These are phyloP conservation scores for Wallacemonas collosoma DNA, from an alignment of 208 protist genomes.

Conservation along the genomic window DNA sequence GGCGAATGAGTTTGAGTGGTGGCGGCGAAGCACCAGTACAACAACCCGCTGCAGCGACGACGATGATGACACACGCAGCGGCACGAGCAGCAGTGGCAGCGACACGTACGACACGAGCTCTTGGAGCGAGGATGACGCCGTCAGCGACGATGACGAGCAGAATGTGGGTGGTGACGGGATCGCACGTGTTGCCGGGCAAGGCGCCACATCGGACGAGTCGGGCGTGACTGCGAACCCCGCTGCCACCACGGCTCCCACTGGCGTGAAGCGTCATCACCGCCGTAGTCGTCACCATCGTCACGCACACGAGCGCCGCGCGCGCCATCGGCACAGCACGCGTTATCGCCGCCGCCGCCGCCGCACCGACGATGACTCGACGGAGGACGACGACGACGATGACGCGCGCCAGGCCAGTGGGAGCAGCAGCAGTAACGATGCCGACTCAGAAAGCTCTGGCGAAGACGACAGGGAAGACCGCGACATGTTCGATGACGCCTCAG, in stretches of 20 bases:
- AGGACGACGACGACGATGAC: neutral
- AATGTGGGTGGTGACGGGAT: neutral
- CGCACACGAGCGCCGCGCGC: neutral
- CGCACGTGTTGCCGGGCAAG: too few species aligned
- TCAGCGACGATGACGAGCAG: slow-evolving; percentile 19
- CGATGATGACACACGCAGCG: neutral
- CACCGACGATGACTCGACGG: neutral
- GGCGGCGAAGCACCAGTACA: slow-evolving; percentile 17
- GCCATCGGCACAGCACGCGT: neutral
- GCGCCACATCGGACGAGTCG: too few species aligned
- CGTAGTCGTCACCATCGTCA: neutral
- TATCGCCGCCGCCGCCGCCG: neutral
- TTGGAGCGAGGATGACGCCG: slow-evolving; percentile 7
- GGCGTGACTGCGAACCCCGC: too few species aligned
- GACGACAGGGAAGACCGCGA: neutral
- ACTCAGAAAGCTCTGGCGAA: slow-evolving; percentile 11
- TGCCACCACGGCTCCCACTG: too few species aligned
- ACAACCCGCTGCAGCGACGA: slow-evolving; percentile 2
- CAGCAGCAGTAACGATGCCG: slow-evolving; percentile 12
- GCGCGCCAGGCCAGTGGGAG: neutral
- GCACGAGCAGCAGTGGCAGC: slow-evolving; percentile 13
- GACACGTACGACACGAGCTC: slow-evolving; percentile 18
- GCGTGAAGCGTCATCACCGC: neutral
- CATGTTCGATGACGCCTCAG: neutral
- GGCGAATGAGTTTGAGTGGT: slow-evolving; percentile 19